Evolutionary conservation across 805 yeast genomes (phyloP).

Genomic region (Cyberlindnera sargentensis): DNA sequence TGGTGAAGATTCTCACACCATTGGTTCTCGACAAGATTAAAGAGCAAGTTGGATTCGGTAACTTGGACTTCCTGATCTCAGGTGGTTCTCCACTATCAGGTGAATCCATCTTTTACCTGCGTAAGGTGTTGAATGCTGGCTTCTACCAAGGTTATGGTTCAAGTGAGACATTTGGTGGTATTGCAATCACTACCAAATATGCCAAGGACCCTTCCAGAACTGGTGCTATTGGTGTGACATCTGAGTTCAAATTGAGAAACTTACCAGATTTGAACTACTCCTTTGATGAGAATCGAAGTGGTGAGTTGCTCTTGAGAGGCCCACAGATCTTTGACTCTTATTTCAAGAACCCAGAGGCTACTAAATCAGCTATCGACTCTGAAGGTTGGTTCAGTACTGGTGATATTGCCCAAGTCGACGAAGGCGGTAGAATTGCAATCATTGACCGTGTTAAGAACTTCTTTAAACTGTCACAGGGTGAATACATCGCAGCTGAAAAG

Average conservation of each 20-base stretch:
- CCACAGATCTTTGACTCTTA: conserved; percentile 54
- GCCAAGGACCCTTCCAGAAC: conserved; percentile 46
- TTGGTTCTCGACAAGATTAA: conserved; percentile 37
- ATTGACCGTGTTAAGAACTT: conserved; percentile 76
- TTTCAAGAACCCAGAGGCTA: conserved; percentile 50
- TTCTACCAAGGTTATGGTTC: conserved; percentile 69
- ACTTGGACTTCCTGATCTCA: conserved; percentile 32
- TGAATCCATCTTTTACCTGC: conserved; percentile 53
- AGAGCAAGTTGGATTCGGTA: conserved; percentile 41
- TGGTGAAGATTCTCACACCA: conserved; percentile 30
- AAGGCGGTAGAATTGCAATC: conserved; percentile 48
- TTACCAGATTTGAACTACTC: conserved; percentile 57
- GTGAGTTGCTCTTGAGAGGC: conserved; percentile 60
- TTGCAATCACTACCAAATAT: conserved; percentile 34
- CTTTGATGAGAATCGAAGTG: conserved; percentile 38
- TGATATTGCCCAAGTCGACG: conserved; percentile 51
- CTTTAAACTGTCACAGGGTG: conserved; percentile 61
- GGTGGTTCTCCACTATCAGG: conserved; percentile 72
- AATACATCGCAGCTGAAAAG: conserved; percentile 70
- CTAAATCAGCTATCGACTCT: conserved; percentile 42
- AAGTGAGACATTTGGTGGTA: conserved; percentile 67
- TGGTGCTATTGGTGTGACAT: conserved; percentile 49
- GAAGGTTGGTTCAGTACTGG: conserved; percentile 66
- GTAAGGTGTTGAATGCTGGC: conserved; percentile 51
- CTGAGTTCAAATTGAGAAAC: conserved; percentile 55